Conservation (phyloP, 768 basidiomycete genomes). For the Kondoa subrosea region DNA sequence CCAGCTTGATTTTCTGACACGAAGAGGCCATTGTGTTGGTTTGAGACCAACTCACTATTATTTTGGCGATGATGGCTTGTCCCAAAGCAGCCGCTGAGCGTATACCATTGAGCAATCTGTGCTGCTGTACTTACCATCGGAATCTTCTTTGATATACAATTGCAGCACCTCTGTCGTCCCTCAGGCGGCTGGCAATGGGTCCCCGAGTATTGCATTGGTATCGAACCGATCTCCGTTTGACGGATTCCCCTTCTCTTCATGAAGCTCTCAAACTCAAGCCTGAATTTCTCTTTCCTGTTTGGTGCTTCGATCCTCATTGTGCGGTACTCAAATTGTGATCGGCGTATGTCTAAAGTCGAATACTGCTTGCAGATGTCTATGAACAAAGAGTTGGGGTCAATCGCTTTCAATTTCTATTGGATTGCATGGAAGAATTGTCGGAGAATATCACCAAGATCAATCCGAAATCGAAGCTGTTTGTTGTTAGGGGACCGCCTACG, state of each 20-base stretch:
- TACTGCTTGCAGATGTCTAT: slow-evolving; percentile 28
- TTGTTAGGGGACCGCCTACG: slow-evolving; percentile 31
- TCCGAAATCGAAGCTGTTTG: slow-evolving; percentile 29
- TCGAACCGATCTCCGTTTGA: slow-evolving; percentile 33
- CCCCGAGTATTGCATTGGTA: slow-evolving; percentile 32
- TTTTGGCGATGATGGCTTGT: background rate
- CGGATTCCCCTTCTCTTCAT: slow-evolving; percentile 15
- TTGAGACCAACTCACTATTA: background rate
- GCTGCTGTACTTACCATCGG: too few species aligned
- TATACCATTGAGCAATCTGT: too few species aligned
- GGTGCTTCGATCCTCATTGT: slow-evolving; percentile 23
- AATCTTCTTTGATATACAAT: too few species aligned
- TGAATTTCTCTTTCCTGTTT: slow-evolving; percentile 16
- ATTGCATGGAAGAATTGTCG: slow-evolving; percentile 23
- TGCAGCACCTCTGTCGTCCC: too few species aligned
- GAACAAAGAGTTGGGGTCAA: slow-evolving; percentile 31
- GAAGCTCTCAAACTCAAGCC: slow-evolving; percentile 12
- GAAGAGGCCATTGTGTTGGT: background rate
- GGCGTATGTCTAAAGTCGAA: slow-evolving; percentile 8
- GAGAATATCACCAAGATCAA: slow-evolving; percentile 29
- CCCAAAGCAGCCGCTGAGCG: background rate
- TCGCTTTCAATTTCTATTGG: slow-evolving; percentile 25
- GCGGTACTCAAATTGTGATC: slow-evolving; percentile 26
- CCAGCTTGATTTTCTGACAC: background rate
- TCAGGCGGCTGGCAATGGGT: too few species aligned